Conservation (phyloP, 345 rosid species). For the Eucalyptus caleyi region DNA sequence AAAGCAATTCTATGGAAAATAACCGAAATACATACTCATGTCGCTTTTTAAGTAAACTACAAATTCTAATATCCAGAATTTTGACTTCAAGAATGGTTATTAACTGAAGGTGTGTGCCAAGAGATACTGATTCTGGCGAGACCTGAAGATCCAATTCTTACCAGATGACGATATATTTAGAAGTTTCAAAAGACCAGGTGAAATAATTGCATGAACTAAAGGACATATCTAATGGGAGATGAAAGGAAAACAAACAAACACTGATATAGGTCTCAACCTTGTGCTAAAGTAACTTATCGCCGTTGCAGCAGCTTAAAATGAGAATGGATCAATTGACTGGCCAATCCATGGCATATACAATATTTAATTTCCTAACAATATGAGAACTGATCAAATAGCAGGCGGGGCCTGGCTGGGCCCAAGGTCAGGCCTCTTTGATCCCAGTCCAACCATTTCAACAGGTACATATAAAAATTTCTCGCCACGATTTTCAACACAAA, state of each 20-base stretch:
- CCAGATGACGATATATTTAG: background rate
- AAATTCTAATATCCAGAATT: background rate
- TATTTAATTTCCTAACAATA: background rate
- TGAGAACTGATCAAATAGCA: background rate
- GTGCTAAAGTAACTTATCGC: background rate
- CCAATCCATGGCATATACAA: background rate
- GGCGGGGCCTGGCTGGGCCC: background rate
- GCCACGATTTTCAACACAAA: background rate
- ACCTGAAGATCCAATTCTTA: background rate
- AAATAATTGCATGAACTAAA: background rate
- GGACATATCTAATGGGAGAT: background rate
- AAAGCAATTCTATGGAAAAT: background rate
- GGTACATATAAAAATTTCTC: background rate
- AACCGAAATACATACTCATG: background rate
- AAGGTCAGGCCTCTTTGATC: background rate
- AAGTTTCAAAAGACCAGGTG: background rate
- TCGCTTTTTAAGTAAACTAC: background rate
- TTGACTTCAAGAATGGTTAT: background rate
- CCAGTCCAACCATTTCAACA: background rate
- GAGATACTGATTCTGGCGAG: background rate
- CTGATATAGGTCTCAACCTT: background rate
- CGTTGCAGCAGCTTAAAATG: background rate
- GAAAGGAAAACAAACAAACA: background rate
- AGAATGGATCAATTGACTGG: background rate
- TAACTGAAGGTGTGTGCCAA: background rate